Evolutionary conservation across 768 basidiomycete genomes (phyloP), one percentile per base, ranked within the genome.

Genomic region (Psilocybe sp.): DNA sequence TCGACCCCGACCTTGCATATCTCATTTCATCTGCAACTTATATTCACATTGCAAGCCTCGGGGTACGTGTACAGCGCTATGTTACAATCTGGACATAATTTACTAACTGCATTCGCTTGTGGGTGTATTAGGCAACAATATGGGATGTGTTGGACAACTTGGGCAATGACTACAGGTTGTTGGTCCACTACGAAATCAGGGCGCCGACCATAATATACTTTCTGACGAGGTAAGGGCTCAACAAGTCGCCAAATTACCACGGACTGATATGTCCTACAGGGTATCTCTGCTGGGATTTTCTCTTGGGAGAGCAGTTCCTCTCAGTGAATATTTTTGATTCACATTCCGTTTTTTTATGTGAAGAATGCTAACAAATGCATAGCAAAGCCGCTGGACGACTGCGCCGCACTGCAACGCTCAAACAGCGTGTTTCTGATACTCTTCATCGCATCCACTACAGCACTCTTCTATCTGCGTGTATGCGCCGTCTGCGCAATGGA

Each of bases 381-480:
- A 41, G 20, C 46, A 8, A 20, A 32, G 7, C 40, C 54, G 52
- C 52, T 59, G n/a, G 51, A 55, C 13, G 43, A 60, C 45, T 63
- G 60, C 40, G 46, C 15, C 3, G 32, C 34, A 15, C 47, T 54
- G 36, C 45, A 57, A 28, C 47, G 46, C 8, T 52, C 44, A 19
- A 40, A 61, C 23, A 53, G 54, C 23, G 52, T 53, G 6, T 54
- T 65, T 20, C 58, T 60, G 19, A 58, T 62, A 34, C 34, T 58
- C 32, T 54, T 53, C 33, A 47, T 60, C 32, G 47, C 64, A 1
- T 52, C 53, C 5, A 59, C 64, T 1, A 51, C 60, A 13, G 52
- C 59, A 18, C 61, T 69, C 28, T 67, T 66, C 53, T 60, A 61
- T 44, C 52, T 63, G 40, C 65, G 67, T 3, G 60, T 66, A 8